phyloP scores from a whole-genome alignment of 805 yeast genomes.

The Candida nanaspora region DNA sequence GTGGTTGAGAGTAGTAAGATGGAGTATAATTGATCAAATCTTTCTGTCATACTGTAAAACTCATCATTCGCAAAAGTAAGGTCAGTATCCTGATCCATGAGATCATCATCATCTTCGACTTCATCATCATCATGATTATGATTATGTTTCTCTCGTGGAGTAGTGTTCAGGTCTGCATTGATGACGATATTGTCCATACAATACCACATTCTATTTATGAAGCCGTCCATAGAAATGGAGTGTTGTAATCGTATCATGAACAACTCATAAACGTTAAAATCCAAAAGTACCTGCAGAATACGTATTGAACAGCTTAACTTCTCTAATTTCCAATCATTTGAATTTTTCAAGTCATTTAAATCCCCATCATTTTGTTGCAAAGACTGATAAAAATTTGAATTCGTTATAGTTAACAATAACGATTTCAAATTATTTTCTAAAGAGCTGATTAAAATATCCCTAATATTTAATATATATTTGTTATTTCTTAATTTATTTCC shows the following conservation, averaged over 20 bases:
- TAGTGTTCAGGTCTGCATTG: slow-evolving; percentile 7
- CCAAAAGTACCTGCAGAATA: slow-evolving; percentile 18
- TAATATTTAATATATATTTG: slow-evolving; percentile 14
- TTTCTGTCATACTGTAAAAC: too few relatives aligned
- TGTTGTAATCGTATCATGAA: slow-evolving; percentile 15
- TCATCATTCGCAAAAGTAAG: neutral
- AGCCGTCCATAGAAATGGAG: slow-evolving; percentile 16
- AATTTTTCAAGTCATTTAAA: slow-evolving; percentile 1
- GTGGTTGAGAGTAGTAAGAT: slow-evolving; percentile 16
- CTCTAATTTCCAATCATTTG: slow-evolving; percentile 15
- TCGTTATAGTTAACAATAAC: slow-evolving; percentile 20
- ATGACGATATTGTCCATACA: slow-evolving; percentile 23
- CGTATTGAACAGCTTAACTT: slow-evolving; percentile 20
- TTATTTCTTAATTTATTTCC: slow-evolving; percentile 17
- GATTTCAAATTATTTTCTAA: slow-evolving; percentile 15
- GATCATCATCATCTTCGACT: slow-evolving; percentile 5
- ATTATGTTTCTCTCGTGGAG: too few relatives aligned
- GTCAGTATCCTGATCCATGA: neutral
- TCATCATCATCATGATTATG: too few relatives aligned
- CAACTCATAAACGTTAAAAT: slow-evolving; percentile 12
- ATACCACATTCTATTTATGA: slow-evolving; percentile 23
- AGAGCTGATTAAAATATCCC: slow-evolving; percentile 13
- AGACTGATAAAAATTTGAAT: slow-evolving; percentile 5
- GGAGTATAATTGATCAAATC: slow-evolving; percentile 22
- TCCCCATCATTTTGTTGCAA: neutral